Conservation (phyloP, 1,284 basidiomycete species). For the Apiotrichum akiyoshidainum region DNA sequence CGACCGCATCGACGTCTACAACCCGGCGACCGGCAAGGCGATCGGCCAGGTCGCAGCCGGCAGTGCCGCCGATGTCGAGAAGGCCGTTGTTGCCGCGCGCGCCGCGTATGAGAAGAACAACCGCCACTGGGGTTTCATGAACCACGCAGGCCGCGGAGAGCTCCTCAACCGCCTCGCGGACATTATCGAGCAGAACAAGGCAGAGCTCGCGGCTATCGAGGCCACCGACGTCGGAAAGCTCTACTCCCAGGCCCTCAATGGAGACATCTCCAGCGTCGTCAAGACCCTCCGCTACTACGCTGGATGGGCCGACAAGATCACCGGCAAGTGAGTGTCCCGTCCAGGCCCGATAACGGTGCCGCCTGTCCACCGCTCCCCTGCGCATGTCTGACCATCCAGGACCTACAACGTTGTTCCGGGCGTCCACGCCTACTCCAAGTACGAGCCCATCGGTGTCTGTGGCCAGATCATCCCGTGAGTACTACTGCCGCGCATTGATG, state of each 20-base stretch:
- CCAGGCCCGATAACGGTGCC: no score
- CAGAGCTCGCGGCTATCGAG: slow-evolving; percentile 69
- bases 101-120: slow-evolving; percentile 67
- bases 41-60: slow-evolving; percentile 38
- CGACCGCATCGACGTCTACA: slow-evolving; percentile 31
- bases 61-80: slow-evolving; percentile 66
- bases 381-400: slow-evolving; percentile 3
- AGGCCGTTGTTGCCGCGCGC: slow-evolving; percentile 77
- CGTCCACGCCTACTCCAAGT: slow-evolving; percentile 53
- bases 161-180: slow-evolving; percentile 82
- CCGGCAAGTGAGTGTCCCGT: slow-evolving; percentile 56
- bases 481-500: not conserved
- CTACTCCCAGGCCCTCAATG: slow-evolving; percentile 69
- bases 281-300: slow-evolving; percentile 64
- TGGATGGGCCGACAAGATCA: slow-evolving; percentile 64
- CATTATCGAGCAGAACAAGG: slow-evolving; percentile 75
- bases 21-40: slow-evolving; percentile 58
- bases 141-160: slow-evolving; percentile 63
- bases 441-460: slow-evolving; percentile 17
- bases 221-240: slow-evolving; percentile 79
- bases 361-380: no score
- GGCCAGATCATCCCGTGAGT: slow-evolving; percentile 7
- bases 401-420: slow-evolving; percentile 18
- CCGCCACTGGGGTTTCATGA: slow-evolving; percentile 64
- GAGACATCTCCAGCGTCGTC: slow-evolving; percentile 77